A percentile compares a stretch with the other conserved stretches of the same genome.
These are phyloP conservation scores for Pseudocercospora musae DNA, from an alignment of 2,329 filamentous ascomycete species.

Conservation along the genomic window DNA sequence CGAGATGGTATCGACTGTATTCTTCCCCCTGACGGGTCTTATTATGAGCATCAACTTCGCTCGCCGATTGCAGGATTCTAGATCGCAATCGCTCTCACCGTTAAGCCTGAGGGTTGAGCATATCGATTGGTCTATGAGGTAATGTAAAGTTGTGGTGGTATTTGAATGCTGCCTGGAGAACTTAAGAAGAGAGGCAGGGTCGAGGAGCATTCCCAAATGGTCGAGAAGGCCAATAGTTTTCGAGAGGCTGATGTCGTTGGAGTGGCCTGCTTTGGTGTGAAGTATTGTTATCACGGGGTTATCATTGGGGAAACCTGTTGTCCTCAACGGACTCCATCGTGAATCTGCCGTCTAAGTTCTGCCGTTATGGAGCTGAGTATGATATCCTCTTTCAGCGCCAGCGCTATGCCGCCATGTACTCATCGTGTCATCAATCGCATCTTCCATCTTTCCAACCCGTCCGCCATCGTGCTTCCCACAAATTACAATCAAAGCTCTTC, in stretches of 20 bases:
- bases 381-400: neutral
- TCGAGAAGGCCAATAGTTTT: neutral
- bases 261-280: neutral
- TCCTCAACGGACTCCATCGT: neutral
- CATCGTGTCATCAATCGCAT: slow-evolving; percentile 50
- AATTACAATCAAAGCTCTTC: slow-evolving; percentile 79
- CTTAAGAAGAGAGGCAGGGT: neutral
- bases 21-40: neutral
- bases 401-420: neutral
- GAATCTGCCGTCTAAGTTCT: neutral
- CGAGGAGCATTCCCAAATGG: neutral
- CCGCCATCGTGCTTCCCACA: slow-evolving; percentile 92
- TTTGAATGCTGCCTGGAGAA: neutral
- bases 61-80: neutral
- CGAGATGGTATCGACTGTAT: neutral
- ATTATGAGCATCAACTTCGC: neutral
- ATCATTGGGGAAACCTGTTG: neutral
- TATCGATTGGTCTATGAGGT: neutral
- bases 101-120: neutral
- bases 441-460: slow-evolving; percentile 76
- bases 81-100: neutral
- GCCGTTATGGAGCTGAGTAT: slow-evolving; percentile 1
- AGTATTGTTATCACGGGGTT: neutral
- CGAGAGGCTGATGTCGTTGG: too few species aligned
- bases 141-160: neutral